These are phyloP conservation scores for Neopestalotiopsis sp. DNA, from an alignment of 2,329 filamentous ascomycete species.

Conservation along the genomic window DNA sequence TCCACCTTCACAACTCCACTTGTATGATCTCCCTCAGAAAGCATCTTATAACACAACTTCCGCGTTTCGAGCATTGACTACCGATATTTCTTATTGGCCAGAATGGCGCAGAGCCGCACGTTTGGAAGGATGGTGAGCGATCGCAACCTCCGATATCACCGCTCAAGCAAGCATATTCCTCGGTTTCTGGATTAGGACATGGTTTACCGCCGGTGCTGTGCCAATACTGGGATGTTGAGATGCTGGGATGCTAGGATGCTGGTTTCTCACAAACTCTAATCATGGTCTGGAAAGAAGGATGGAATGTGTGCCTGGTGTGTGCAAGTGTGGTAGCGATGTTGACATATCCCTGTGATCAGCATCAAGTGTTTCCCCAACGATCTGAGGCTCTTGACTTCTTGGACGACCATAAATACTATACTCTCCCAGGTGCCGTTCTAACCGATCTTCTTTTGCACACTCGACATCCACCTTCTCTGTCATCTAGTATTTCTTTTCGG, in stretches of 20 bases:
- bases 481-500: constrained; percentile 6
- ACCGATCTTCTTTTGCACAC: neutral
- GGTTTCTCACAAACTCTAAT: neutral
- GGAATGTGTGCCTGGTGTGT: neutral
- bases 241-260: constrained; percentile 1
- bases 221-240: neutral
- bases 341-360: constrained; percentile 5
- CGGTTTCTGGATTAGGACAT: neutral
- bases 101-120: neutral
- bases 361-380: neutral
- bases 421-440: constrained; percentile 10
- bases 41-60: constrained; percentile 17
- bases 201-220: neutral
- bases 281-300: neutral
- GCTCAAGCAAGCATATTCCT: constrained; percentile 2
- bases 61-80: constrained; percentile 15
- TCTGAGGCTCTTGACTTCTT: neutral
- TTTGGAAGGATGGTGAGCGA: neutral
- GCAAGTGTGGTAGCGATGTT: neutral
- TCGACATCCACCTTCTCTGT: constrained; percentile 7
- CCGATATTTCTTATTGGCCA: neutral
- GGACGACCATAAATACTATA: constrained; percentile 17
- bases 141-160: constrained; percentile 3
- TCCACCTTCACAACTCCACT: neutral
- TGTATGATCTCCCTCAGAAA: constrained; percentile 17